Conservation (phyloP, 176 grass and related monocot genomes). For the Oropetium thomaeum region DNA sequence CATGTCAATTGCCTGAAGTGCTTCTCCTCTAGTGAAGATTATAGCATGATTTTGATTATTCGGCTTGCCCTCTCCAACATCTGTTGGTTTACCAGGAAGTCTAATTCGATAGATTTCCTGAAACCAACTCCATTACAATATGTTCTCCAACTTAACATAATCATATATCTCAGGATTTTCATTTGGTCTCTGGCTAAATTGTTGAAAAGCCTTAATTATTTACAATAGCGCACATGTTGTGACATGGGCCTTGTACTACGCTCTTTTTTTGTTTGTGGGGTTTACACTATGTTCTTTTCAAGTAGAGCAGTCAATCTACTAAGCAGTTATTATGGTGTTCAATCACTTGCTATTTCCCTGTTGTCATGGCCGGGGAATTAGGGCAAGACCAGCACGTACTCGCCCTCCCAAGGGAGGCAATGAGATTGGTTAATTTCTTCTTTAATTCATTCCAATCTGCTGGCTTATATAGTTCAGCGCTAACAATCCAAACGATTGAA, state of each 20-base stretch:
- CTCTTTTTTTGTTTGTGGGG: neutral
- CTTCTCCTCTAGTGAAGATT: constrained; percentile 81
- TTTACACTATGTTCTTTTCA: neutral
- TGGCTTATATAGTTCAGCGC: too few species aligned
- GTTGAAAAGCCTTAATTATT: neutral
- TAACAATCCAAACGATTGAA: too few species aligned
- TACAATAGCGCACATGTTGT: neutral
- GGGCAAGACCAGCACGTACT: too few species aligned
- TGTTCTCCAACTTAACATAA: neutral
- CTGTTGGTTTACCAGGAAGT: constrained; percentile 76
- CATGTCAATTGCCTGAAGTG: constrained; percentile 83
- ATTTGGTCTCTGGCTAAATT: neutral
- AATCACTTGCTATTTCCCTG: constrained; percentile 14
- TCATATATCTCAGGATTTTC: neutral
- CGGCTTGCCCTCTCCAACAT: constrained; percentile 72
- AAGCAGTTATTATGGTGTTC: neutral
- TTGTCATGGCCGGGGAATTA: too few species aligned
- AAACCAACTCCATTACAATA: constrained; percentile 17
- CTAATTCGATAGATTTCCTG: constrained; percentile 80
- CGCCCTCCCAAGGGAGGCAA: too few species aligned
- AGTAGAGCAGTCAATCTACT: neutral
- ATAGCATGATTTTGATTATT: constrained; percentile 88
- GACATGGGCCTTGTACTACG: neutral
- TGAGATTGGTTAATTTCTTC: too few species aligned
- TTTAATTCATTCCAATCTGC: too few species aligned